Base-by-base conservation (phyloP, 1,284 basidiomycete genomes). In the Neolentinus lepideus region DNA sequence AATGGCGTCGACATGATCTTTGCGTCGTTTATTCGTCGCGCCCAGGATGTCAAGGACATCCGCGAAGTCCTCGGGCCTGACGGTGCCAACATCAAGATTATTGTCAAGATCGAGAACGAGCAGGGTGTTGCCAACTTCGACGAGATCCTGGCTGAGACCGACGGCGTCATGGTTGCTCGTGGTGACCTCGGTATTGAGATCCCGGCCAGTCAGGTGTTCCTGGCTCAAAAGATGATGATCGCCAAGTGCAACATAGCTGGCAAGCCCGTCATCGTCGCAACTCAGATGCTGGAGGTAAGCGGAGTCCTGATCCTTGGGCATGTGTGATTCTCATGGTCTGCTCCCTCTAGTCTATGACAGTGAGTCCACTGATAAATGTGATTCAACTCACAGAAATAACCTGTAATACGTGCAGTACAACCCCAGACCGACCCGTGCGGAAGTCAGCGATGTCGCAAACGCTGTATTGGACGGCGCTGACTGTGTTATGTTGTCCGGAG, bases 191-290 rank as follows among this genome's bases (percentile, higher is more conserved):
- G 95, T 74, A 98, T 98, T 65, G 95, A 98, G 76, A 98, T 98
- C 64, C 97, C 97, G 25, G 94, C 95, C 48, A 92, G 88, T 66
- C 95, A 98, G 69, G 95, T 98, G 52, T 98, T 98, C 80, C 80
- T 97, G 67, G 95, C 95, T 22, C 95, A 98, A 72, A 98, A 98
- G 79, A 98, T 98, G 95, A 98, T 98, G 94, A 98, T 98, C 65
- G 85, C 94, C 61, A 98, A 98, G 78, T 97, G 94, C 78, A 97
- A 96, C 79, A 88, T 94, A 64, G 87, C 84, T 55, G 94, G 94
- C 66, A 98, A 99, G 80, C 95, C 97, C 54, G 92, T 93, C 67
- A 99, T 99, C 68, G 97, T 97, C 64, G 97, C 97, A 21, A 99
- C 97, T 19, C 97, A 99, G 75, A 99, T 99, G 97, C 88, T 99